phyloP scores from a whole-genome alignment of 192 early-diverging fungal genomes.

The Umbelopsis isabellina region DNA sequence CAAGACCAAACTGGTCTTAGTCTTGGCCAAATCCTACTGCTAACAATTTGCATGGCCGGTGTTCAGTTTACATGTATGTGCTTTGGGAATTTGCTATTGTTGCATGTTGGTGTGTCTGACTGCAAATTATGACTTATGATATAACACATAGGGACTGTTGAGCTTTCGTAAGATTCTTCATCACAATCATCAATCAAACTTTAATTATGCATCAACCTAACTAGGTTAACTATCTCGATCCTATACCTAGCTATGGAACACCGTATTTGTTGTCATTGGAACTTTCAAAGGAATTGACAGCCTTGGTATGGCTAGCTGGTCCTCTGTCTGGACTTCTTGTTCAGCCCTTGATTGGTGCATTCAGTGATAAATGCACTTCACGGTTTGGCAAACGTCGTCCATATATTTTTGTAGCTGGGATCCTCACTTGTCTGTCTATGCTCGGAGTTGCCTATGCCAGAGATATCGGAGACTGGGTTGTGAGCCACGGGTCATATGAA shows the following conservation, averaged over 20 bases:
- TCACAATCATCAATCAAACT: not conserved
- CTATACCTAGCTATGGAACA: slow-evolving; percentile 65
- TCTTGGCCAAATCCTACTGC: slow-evolving; percentile 38
- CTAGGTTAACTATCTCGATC: not conserved
- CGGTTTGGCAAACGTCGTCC: slow-evolving; percentile 82
- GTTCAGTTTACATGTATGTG: slow-evolving; percentile 74
- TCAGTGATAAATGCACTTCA: slow-evolving; percentile 78
- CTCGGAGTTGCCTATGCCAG: slow-evolving; percentile 74
- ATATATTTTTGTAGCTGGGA: slow-evolving; percentile 76
- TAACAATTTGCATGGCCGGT: slow-evolving; percentile 66
- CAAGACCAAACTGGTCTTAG: slow-evolving; percentile 24
- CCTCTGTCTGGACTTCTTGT: slow-evolving; percentile 60
- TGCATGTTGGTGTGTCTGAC: not conserved
- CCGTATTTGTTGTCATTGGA: slow-evolving; percentile 70
- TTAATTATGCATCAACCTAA: not conserved
- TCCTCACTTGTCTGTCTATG: slow-evolving; percentile 68
- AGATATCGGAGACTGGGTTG: slow-evolving; percentile 55
- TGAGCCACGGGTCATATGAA: not conserved
- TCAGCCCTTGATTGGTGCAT: slow-evolving; percentile 65
- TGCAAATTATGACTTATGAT: not conserved
- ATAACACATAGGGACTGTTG: slow-evolving; percentile 68
- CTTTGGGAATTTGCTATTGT: not conserved
- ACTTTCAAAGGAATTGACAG: slow-evolving; percentile 62
- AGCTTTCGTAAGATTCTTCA: slow-evolving; percentile 49
- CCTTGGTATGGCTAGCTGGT: slow-evolving; percentile 82